These are phyloP conservation scores for Guadua angustifolia DNA, from an alignment of 176 grass and related monocot species.

Conservation along the genomic window DNA sequence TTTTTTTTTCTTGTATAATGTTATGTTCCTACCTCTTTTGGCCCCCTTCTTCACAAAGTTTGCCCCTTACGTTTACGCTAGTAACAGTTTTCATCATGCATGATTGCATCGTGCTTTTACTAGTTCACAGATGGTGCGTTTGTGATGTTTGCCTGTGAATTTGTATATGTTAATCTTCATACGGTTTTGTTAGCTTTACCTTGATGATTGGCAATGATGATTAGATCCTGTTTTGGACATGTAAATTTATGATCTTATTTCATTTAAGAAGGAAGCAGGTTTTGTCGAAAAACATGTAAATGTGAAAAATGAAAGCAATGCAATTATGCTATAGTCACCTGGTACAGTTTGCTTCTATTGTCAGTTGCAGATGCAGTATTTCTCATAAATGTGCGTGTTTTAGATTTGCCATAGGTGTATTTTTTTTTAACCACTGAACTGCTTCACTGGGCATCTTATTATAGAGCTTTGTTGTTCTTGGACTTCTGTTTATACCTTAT, in stretches of 20 bases:
- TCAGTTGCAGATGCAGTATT: conserved; percentile 6
- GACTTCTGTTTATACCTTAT: too few species aligned
- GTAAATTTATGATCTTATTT: neutral
- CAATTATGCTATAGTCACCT: neutral
- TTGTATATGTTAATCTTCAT: neutral
- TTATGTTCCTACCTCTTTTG: neutral
- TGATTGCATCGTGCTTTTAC: neutral
- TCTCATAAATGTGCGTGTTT: neutral
- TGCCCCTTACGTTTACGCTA: neutral
- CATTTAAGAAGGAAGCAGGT: neutral
- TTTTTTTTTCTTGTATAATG: neutral
- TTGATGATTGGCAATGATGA: neutral
- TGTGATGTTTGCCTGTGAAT: conserved; percentile 1
- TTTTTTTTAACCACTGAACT: neutral
- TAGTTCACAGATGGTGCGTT: neutral
- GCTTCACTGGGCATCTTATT: conserved; percentile 18
- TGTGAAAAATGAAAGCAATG: neutral
- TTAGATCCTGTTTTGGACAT: neutral
- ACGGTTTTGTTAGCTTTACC: neutral
- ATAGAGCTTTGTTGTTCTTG: conserved; percentile 8
- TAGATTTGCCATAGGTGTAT: neutral
- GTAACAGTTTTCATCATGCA: neutral
- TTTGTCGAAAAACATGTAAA: neutral
- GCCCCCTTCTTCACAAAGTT: neutral
- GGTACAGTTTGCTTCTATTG: neutral